Evolutionary conservation across 2,329 filamentous ascomycete species (phyloP).

Genomic region (Aspergillus brunneoviolaceus): DNA sequence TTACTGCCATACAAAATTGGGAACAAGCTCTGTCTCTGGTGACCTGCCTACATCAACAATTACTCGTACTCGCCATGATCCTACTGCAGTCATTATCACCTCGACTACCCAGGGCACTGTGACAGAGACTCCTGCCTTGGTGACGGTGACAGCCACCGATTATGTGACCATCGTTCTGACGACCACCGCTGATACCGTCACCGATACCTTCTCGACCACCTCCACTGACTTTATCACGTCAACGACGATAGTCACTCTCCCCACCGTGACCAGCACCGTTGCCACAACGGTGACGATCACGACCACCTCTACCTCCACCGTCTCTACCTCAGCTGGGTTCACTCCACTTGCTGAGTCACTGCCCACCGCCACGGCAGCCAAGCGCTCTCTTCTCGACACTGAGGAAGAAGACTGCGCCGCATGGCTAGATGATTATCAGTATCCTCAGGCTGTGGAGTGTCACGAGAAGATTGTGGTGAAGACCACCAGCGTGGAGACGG

Average conservation of each 20-base stretch:
- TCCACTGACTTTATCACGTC: not conserved
- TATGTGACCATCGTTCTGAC: not conserved
- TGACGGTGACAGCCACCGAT: not conserved
- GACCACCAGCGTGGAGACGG: not conserved
- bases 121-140: not conserved
- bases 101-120: not conserved
- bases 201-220: not conserved
- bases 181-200: not conserved
- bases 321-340: not conserved
- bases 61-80: not conserved
- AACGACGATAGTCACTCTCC: not conserved
- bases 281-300: not conserved
- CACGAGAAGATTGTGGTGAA: constrained; percentile 4
- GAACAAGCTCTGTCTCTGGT: not conserved
- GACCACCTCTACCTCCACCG: not conserved
- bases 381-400: not conserved
- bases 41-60: not conserved
- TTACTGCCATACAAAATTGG: not conserved
- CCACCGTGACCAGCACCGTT: not conserved
- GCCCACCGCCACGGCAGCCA: not conserved
- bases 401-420: not conserved
- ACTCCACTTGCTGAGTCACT: not conserved
- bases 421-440: not conserved
- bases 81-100: not conserved
- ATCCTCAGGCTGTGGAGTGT: not conserved